Conservation (phyloP, 2,329 filamentous ascomycete genomes). For the Lizonia empirigonia region DNA sequence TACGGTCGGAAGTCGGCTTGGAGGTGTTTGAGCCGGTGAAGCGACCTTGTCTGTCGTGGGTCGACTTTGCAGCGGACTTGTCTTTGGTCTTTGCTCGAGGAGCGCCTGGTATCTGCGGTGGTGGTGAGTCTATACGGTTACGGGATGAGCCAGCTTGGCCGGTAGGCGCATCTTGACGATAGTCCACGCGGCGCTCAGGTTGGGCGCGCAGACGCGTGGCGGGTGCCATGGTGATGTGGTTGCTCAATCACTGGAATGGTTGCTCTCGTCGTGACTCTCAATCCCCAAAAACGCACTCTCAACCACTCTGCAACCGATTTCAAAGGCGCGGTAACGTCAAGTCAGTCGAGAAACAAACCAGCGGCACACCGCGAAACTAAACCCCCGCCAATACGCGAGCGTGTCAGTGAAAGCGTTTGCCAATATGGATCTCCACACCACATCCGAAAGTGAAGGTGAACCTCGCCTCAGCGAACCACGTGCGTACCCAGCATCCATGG, state of each 20-base stretch:
- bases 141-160: not conserved
- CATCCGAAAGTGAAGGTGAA: too few species aligned
- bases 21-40: constrained; percentile 7
- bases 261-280: too few species aligned
- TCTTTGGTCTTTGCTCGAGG: not conserved
- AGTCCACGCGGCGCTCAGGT: constrained; percentile 11
- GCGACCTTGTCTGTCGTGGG: constrained; percentile 2
- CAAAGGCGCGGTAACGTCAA: too few species aligned
- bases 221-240: constrained; percentile 15
- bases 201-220: constrained; percentile 12
- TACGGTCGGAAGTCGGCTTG: constrained; percentile 7
- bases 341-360: too few species aligned
- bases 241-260: not conserved
- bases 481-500: too few species aligned
- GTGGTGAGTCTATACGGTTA: constrained; percentile 2
- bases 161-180: not conserved
- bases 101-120: not conserved
- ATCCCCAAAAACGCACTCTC: too few species aligned
- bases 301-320: too few species aligned
- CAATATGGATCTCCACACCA: too few species aligned
- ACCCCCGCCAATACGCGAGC: too few species aligned
- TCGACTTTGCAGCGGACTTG: not conserved
- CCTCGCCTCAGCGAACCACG: too few species aligned
- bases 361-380: too few species aligned
- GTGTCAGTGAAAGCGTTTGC: too few species aligned